Percentiles rank a stretch among this genome's conserved stretches.
These are phyloP conservation scores for Umbelopsis isabellina DNA, from an alignment of 192 early-diverging fungal species.

Conservation along the genomic window DNA sequence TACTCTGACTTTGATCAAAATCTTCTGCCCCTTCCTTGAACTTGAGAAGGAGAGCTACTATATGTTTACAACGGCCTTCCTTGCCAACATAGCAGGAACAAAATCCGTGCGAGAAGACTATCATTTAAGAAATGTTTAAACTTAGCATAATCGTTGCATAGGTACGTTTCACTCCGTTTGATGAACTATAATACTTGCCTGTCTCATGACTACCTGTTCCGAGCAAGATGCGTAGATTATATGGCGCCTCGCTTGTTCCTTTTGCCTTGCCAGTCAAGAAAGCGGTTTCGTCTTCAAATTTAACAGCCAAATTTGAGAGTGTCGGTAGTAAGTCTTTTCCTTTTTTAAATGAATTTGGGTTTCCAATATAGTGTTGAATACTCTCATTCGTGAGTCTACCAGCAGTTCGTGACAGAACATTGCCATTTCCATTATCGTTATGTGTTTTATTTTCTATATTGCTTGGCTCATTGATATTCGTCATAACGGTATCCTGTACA, in stretches of 20 bases:
- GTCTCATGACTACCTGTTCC: background rate
- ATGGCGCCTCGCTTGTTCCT: slow-evolving; percentile 5
- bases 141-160: background rate
- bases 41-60: background rate
- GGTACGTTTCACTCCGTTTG: no score
- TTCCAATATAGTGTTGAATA: background rate
- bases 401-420: background rate
- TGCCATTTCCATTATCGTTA: background rate
- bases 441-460: no score
- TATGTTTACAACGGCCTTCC: slow-evolving; percentile 15
- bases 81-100: slow-evolving; percentile 15
- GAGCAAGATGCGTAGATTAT: background rate
- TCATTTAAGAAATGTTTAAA: background rate
- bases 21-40: background rate
- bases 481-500: no score
- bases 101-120: background rate
- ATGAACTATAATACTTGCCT: background rate
- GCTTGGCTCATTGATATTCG: no score
- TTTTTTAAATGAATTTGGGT: background rate
- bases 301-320: background rate
- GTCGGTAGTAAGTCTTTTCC: slow-evolving; percentile 8
- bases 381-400: slow-evolving; percentile 2
- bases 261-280: background rate
- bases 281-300: background rate
- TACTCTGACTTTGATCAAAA: background rate